phyloP scores from a whole-genome alignment of 2,329 filamentous ascomycete genomes.

The Sporothrix schenckii region DNA sequence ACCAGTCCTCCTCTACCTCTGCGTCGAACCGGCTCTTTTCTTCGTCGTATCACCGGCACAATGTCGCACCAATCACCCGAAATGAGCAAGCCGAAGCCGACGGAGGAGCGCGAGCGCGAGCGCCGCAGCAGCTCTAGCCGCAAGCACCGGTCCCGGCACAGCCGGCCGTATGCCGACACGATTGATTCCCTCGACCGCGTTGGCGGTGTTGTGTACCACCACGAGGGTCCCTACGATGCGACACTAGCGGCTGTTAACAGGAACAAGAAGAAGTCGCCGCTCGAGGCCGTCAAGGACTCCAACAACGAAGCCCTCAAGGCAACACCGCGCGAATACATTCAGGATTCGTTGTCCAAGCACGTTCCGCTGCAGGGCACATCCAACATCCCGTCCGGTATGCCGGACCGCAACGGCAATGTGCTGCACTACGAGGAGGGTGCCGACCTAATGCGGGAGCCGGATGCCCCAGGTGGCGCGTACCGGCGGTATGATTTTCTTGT shows the following conservation, averaged over 20 bases:
- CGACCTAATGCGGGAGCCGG: slow-evolving; percentile 76
- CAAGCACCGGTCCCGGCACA: slow-evolving; percentile 62
- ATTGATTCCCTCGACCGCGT: slow-evolving; percentile 76
- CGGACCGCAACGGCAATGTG: slow-evolving; percentile 67
- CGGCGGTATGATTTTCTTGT: slow-evolving; percentile 75
- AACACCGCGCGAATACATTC: slow-evolving; percentile 76
- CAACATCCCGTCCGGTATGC: slow-evolving; percentile 70
- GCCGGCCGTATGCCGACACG: slow-evolving; percentile 69
- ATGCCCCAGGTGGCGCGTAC: slow-evolving; percentile 72
- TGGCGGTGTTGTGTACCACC: slow-evolving; percentile 71
- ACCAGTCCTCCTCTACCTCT: slow-evolving; percentile 5
- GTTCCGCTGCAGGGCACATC: slow-evolving; percentile 82
- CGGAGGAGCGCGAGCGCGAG: slow-evolving; percentile 17
- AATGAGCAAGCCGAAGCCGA: not conserved
- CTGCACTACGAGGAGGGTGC: slow-evolving; percentile 85
- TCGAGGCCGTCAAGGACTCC: slow-evolving; percentile 73
- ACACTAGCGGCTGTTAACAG: slow-evolving; percentile 74
- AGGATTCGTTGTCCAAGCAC: slow-evolving; percentile 72
- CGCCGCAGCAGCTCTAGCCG: slow-evolving; percentile 19
- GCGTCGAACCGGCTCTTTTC: slow-evolving; percentile 24
- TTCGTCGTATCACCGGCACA: slow-evolving; percentile 10
- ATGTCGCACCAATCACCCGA: slow-evolving; percentile 24
- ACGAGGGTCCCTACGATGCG: slow-evolving; percentile 88
- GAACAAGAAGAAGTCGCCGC: slow-evolving; percentile 64
- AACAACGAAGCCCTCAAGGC: slow-evolving; percentile 79